Evolutionary conservation across 345 rosid genomes (phyloP).

Genomic region (Physaria fendleri): DNA sequence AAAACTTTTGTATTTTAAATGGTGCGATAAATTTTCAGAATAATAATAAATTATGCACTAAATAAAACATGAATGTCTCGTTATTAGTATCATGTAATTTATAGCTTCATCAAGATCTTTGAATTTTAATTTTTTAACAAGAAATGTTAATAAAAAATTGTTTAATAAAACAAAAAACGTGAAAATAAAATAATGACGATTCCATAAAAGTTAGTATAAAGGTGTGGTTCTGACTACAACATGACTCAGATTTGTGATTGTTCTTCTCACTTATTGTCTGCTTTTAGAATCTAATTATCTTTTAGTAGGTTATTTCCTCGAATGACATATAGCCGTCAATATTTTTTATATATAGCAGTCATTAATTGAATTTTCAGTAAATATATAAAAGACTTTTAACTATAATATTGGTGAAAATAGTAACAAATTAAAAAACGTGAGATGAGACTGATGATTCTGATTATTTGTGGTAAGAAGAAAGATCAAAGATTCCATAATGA

Average conservation of each 20-base stretch:
- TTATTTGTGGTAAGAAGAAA: background rate
- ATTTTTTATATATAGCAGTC: background rate
- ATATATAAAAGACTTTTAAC: too few relatives aligned
- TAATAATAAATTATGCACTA: background rate
- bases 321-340: background rate
- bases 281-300: constrained; percentile 3
- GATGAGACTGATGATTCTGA: background rate
- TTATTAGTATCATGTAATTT: too few relatives aligned
- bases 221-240: constrained; percentile 10
- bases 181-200: background rate
- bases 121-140: too few relatives aligned
- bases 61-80: background rate
- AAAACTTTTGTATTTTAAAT: too few relatives aligned
- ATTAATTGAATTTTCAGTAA: background rate
- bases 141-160: too few relatives aligned
- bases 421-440: background rate
- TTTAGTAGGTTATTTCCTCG: background rate
- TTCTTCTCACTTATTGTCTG: constrained; percentile 22
- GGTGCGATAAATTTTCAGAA: background rate
- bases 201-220: background rate
- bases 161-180: background rate
- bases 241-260: constrained; percentile 25
- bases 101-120: too few relatives aligned
- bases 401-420: background rate
- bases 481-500: background rate